These are phyloP conservation scores for Alliaria petiolata DNA, from an alignment of 345 rosid genomes.

Conservation along the genomic window DNA sequence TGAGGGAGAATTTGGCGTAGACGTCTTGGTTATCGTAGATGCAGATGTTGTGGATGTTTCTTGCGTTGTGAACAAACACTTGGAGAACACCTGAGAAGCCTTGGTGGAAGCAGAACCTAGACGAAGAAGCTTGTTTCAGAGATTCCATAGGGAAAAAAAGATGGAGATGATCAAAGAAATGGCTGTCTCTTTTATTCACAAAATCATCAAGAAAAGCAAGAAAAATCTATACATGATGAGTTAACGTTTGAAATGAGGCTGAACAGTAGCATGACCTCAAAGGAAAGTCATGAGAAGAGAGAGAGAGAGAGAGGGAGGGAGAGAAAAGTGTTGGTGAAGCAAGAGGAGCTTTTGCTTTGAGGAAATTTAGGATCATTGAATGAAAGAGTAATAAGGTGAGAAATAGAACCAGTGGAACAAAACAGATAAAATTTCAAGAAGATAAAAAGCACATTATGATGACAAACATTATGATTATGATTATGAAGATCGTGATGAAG, in stretches of 20 bases:
- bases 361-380: constrained; percentile 37
- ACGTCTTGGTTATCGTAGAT: constrained; percentile 96
- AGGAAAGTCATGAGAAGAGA: constrained; percentile 32
- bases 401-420: neutral
- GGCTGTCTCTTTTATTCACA: neutral
- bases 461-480: constrained; percentile 9
- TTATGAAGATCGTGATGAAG: neutral
- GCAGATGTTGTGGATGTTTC: constrained; percentile 96
- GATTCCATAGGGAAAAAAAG: constrained; percentile 42
- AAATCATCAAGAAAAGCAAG: neutral
- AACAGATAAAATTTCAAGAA: constrained; percentile 2
- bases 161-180: constrained; percentile 3
- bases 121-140: constrained; percentile 42
- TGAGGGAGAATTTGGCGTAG: constrained; percentile 91
- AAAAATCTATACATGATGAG: neutral
- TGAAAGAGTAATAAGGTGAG: constrained; percentile 33
- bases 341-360: constrained; percentile 30
- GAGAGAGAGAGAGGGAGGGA: constrained; percentile 18
- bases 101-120: constrained; percentile 43
- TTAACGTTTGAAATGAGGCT: neutral
- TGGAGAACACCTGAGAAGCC: constrained; percentile 61
- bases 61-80: constrained; percentile 80
- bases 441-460: constrained; percentile 21
- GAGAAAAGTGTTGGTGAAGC: constrained; percentile 28
- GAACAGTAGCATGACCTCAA: constrained; percentile 44